Evolutionary conservation across 495 filamentous ascomycete genomes (phyloP), one percentile per base, ranked within the genome.

Genomic region (Penicillium parvum): DNA sequence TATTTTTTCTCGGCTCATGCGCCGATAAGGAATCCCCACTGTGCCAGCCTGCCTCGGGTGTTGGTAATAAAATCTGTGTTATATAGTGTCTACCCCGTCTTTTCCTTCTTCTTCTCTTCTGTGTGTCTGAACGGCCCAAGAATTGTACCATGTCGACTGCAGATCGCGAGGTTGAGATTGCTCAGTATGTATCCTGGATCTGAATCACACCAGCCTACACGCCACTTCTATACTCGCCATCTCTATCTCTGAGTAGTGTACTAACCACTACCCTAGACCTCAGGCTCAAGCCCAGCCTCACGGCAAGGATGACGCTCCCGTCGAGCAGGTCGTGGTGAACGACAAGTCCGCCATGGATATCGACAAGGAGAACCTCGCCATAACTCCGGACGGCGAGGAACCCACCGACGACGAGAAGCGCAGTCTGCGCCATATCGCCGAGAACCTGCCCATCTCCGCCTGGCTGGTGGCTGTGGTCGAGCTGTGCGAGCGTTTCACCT

Each of bases 401-500:
- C 76, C 77, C 16, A 81, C 63, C n/a, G 71, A 76, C 4, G 55
- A 73, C 9, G 79, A 83, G 56, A 68, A 64, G 53, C 55, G 47
- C 7, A 63, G 63, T 5, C 58, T 83, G 14, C 72, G 74, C 21
- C 70, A 74, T 37, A 58, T 83, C 17, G 63, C 78, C 3, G 78
- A 80, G 52, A 74, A 73, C 49, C 50, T 83, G 23, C 78, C 79
- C 7, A 22, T 65, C 46, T 72, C 73, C 5, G 74, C 78, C 36
- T 84, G 75, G 67, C 60, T 82, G 32, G 76, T 85, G 17, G 77
- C 76, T 4, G 39, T 81, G 27, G 74, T 84, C 40, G 82, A 85
- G 50, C 48, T 84, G 29, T 79, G 77, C 53, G 82, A 86, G 65
- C 76, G 82, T 43, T 84, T 84, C 57, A 74, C 78, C 46, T 85